These are phyloP conservation scores for Candida chauliodis DNA, from an alignment of 805 yeast genomes.

Conservation along the genomic window DNA sequence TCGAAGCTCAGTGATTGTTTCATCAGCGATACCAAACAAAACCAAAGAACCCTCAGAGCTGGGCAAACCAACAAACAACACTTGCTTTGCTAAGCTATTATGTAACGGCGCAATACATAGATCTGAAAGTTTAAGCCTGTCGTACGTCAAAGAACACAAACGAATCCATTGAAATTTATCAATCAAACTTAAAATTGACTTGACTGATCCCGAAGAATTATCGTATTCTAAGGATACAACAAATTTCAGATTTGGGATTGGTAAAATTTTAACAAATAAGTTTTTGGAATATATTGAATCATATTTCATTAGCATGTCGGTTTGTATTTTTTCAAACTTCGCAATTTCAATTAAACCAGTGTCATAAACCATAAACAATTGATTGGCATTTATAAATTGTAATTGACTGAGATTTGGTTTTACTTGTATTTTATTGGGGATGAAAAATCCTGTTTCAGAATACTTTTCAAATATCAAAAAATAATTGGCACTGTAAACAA, in stretches of 20 bases:
- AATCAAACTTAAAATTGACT: neutral
- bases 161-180: neutral
- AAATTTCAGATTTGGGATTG: neutral
- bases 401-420: neutral
- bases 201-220: constrained; percentile 1
- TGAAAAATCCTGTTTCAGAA: neutral
- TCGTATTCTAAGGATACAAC: neutral
- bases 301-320: neutral
- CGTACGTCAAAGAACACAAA: neutral
- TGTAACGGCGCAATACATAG: neutral
- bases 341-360: neutral
- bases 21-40: neutral
- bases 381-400: neutral
- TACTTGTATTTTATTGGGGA: neutral
- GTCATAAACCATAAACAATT: neutral
- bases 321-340: neutral
- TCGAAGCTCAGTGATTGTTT: neutral
- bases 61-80: neutral
- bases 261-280: constrained; percentile 1
- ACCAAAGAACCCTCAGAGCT: neutral
- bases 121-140: constrained; percentile 1
- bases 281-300: neutral
- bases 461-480: neutral
- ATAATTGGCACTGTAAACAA: neutral
- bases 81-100: no score